Base-by-base conservation (phyloP, 106 monocot genomes). In the Dendrobium nobile region DNA sequence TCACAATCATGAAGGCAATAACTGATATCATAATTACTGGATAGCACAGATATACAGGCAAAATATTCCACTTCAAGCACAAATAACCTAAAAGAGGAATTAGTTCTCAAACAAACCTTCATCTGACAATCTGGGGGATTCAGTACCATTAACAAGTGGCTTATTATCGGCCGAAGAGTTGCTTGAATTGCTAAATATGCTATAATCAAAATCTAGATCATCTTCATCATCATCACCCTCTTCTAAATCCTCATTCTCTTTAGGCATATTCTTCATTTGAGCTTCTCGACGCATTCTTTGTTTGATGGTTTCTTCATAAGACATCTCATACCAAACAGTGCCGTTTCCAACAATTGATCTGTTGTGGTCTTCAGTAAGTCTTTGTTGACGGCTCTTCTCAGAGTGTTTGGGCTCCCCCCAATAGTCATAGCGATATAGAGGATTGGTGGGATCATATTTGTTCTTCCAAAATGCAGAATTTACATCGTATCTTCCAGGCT, bases 341-440 rank as follows among this genome's bases (percentile, higher is more conserved):
- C 86, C 86, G 61, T 77, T 90, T 7, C 92, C 97, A 45, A 98
- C 67, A 31, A 98, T 91, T 15, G 88, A 84, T 77, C 73, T 83
- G 79, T 97, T 92, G 77, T 98, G 94, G 41, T 88, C 84, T 72
- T 92, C 88, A 0, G 87, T 83, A 54, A 79, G 79, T 47, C 91
- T 85, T 82, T 87, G 83, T 51, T 88, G 84, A 48, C 83, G 87
- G 87, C 88, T 92, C 84, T 91, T 94, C 87, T 90, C 87, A 2
- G 90, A 90, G 84, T 87, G 85, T 79, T 91, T 92, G 33, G 90
- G 93, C 84, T 97, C 94, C 24, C 93, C 96, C 94, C 94, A 94
- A 82, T 90, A 94, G 85, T 97, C 94, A 7, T 88, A 87, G 4
- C 90, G 88, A 83, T 94, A 98, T 19, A 92, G 43, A 22, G 94